phyloP scores from a whole-genome alignment of 139 green algal genomes.

The Chlamydomonas sp. region DNA sequence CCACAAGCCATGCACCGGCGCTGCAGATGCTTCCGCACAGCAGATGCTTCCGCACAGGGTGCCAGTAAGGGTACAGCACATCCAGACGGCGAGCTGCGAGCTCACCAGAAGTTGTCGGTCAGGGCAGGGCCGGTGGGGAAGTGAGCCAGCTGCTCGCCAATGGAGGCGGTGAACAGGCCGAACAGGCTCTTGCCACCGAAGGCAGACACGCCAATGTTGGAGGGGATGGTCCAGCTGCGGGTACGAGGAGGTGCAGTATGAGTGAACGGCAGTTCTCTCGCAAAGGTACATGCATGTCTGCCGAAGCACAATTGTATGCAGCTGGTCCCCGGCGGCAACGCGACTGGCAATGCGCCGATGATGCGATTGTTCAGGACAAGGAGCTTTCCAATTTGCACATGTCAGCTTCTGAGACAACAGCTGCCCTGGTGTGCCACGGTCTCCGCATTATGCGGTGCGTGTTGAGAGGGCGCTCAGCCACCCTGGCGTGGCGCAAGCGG shows the following conservation, averaged over 20 bases:
- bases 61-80: too few relatives aligned
- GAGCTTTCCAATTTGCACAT: not conserved
- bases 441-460: too few relatives aligned
- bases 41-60: too few relatives aligned
- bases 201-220: slow-evolving; percentile 67
- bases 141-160: slow-evolving; percentile 77
- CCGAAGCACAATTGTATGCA: too few relatives aligned
- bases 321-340: not conserved
- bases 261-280: not conserved
- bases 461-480: not conserved
- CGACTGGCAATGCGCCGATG: not conserved
- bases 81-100: too few relatives aligned
- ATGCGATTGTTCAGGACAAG: not conserved
- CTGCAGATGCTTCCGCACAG: too few relatives aligned
- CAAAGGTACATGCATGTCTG: not conserved
- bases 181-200: slow-evolving; percentile 84
- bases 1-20: too few relatives aligned
- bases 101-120: slow-evolving; percentile 78
- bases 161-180: slow-evolving; percentile 72
- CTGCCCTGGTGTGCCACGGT: too few relatives aligned
- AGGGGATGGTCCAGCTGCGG: slow-evolving; percentile 80
- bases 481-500: not conserved
- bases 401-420: not conserved
- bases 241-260: not conserved
- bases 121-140: slow-evolving; percentile 86